Percentiles rank a stretch among this genome's conserved stretches.
phyloP scores from a whole-genome alignment of 768 basidiomycete genomes.

The Lactifluus echinatus region DNA sequence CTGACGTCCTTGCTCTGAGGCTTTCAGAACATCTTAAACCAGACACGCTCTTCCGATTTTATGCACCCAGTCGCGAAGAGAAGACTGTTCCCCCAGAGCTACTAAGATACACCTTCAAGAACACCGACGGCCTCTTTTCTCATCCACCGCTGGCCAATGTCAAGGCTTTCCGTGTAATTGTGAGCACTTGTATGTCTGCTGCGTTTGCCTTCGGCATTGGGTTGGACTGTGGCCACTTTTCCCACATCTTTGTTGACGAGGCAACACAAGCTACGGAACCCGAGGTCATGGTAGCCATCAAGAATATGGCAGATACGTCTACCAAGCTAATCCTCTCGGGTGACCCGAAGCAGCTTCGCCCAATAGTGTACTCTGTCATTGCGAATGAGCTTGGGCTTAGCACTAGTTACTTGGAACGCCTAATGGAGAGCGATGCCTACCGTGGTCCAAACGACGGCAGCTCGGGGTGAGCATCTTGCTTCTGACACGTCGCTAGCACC shows the following conservation, averaged over 20 bases:
- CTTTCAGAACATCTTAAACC: slow-evolving; percentile 31
- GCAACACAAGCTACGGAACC: slow-evolving; percentile 68
- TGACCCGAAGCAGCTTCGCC: slow-evolving; percentile 65
- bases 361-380: slow-evolving; percentile 51
- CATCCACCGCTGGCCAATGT: not conserved
- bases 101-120: slow-evolving; percentile 28
- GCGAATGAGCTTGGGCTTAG: slow-evolving; percentile 50
- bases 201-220: slow-evolving; percentile 49
- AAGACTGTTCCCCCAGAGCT: slow-evolving; percentile 34
- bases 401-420: slow-evolving; percentile 51
- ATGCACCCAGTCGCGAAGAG: slow-evolving; percentile 42
- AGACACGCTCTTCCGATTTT: slow-evolving; percentile 45
- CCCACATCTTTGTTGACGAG: slow-evolving; percentile 64
- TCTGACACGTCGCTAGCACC: not conserved
- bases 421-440: slow-evolving; percentile 22
- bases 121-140: slow-evolving; percentile 27
- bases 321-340: slow-evolving; percentile 60
- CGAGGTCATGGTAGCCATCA: slow-evolving; percentile 53
- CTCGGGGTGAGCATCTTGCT: not conserved
- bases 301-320: slow-evolving; percentile 42
- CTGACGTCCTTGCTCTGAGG: slow-evolving; percentile 34
- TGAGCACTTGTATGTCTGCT: slow-evolving; percentile 58
- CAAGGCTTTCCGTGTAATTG: slow-evolving; percentile 42
- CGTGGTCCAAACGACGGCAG: not conserved
- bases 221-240: slow-evolving; percentile 51